phyloP scores from a whole-genome alignment of 148 eudicot species.

The Vaccinium vitisidaea region DNA sequence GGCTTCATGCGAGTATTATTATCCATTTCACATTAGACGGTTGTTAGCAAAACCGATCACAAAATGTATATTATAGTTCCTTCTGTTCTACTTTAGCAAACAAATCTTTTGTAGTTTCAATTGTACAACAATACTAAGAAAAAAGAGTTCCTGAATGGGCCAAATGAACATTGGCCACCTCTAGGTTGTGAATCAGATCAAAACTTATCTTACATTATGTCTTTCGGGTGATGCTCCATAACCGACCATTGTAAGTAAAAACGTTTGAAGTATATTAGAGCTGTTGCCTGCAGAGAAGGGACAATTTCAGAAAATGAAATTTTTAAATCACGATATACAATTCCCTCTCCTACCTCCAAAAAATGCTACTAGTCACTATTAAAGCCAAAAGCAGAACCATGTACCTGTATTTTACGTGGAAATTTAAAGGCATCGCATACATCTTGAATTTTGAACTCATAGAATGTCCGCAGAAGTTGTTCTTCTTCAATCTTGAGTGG shows the following conservation, averaged over 20 bases:
- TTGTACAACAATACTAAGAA: not conserved
- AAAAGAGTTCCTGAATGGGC: not conserved
- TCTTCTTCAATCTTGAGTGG: slow-evolving; percentile 87
- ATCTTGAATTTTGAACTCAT: slow-evolving; percentile 86
- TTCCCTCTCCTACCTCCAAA: not conserved
- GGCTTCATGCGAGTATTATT: not conserved
- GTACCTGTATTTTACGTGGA: slow-evolving; percentile 94
- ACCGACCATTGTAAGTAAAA: slow-evolving; percentile 96
- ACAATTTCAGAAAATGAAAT: slow-evolving; percentile 14
- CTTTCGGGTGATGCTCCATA: slow-evolving; percentile 96
- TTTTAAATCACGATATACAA: not conserved
- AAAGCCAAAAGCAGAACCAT: slow-evolving; percentile 5
- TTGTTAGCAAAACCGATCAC: not conserved
- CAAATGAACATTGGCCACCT: not conserved
- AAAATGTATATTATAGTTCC: not conserved
- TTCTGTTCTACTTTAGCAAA: not conserved
- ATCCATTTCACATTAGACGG: not conserved
- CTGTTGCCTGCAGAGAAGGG: slow-evolving; percentile 71
- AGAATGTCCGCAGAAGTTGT: slow-evolving; percentile 69
- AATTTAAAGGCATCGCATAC: slow-evolving; percentile 86
- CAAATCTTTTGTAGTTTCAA: not conserved
- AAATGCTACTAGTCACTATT: not conserved
- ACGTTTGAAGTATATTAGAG: slow-evolving; percentile 88
- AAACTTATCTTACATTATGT: slow-evolving; percentile 67
- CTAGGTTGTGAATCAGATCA: not conserved